Percentiles rank a stretch among this genome's conserved stretches.
These are phyloP conservation scores for Daldinia grandis DNA, from an alignment of 495 filamentous ascomycete genomes.

Conservation along the genomic window DNA sequence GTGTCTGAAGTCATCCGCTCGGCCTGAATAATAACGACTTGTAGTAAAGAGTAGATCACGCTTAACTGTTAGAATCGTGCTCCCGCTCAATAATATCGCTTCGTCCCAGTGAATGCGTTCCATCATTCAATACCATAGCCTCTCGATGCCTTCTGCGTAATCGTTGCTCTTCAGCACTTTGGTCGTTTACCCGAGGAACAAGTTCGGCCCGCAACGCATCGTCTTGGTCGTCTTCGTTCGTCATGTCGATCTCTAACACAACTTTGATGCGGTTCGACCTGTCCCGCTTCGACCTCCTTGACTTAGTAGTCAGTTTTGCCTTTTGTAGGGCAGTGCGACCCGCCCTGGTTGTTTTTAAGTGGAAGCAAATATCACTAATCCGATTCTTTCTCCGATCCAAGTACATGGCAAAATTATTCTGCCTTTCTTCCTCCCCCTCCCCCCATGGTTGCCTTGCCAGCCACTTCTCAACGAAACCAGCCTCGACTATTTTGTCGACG, in stretches of 20 bases:
- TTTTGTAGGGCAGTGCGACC: constrained; percentile 55
- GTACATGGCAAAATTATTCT: constrained; percentile 56
- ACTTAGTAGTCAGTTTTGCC: constrained; percentile 48
- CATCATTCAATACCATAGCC: constrained; percentile 72
- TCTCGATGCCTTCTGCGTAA: constrained; percentile 65
- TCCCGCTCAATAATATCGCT: constrained; percentile 65
- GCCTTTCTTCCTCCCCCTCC: constrained; percentile 50
- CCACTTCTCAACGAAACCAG: constrained; percentile 64
- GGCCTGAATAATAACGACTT: background rate
- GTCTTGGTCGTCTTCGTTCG: constrained; percentile 41
- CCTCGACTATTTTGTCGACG: constrained; percentile 54
- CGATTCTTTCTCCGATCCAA: constrained; percentile 53
- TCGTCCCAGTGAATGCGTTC: constrained; percentile 62
- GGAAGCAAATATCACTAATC: constrained; percentile 54
- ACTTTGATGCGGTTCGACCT: constrained; percentile 45
- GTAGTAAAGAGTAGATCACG: background rate
- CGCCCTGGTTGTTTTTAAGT: constrained; percentile 46
- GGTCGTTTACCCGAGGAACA: constrained; percentile 53
- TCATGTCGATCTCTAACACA: constrained; percentile 48
- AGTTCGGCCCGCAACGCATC: constrained; percentile 35
- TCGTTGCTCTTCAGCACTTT: constrained; percentile 60
- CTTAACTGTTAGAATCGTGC: constrained; percentile 43
- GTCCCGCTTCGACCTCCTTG: constrained; percentile 31
- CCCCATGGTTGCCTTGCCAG: constrained; percentile 66
- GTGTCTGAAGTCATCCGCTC: background rate